phyloP scores from a whole-genome alignment of 495 filamentous ascomycete species.

The Pyrenopolyporus hunteri region DNA sequence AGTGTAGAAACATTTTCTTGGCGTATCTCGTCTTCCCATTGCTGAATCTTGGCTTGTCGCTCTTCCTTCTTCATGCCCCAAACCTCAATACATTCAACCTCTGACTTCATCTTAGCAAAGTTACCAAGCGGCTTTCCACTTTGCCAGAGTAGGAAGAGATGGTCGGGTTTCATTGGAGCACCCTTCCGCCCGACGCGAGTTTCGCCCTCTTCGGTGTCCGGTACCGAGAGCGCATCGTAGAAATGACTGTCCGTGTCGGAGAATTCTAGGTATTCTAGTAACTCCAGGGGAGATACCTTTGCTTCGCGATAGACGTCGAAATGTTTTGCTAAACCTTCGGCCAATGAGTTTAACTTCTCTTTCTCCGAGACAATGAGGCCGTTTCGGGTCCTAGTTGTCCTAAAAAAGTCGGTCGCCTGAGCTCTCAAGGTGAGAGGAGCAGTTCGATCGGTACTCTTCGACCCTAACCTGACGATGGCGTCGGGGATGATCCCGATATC shows the following conservation, averaged over 20 bases:
- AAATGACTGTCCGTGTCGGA: slow-evolving; percentile 56
- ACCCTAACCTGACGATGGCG: slow-evolving; percentile 71
- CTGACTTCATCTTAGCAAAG: slow-evolving; percentile 43
- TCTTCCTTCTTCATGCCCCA: slow-evolving; percentile 59
- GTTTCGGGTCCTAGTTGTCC: slow-evolving; percentile 39
- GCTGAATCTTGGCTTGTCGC: slow-evolving; percentile 43
- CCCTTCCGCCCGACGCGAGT: slow-evolving; percentile 51
- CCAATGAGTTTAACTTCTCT: slow-evolving; percentile 30
- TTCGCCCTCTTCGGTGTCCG: slow-evolving; percentile 49
- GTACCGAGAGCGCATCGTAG: slow-evolving; percentile 62
- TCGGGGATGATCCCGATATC: slow-evolving; percentile 62
- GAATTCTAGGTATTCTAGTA: slow-evolving; percentile 72
- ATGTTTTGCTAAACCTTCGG: slow-evolving; percentile 9
- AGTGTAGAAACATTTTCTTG: slow-evolving; percentile 57
- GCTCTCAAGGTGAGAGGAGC: slow-evolving; percentile 52
- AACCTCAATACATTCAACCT: slow-evolving; percentile 40
- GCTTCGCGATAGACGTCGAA: slow-evolving; percentile 12
- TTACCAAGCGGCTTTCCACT: slow-evolving; percentile 54
- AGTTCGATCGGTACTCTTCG: slow-evolving; percentile 62
- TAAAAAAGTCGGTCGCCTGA: slow-evolving; percentile 40
- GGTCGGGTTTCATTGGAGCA: slow-evolving; percentile 52
- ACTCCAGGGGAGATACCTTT: slow-evolving; percentile 5
- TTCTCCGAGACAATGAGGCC: slow-evolving; percentile 50
- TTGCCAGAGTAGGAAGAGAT: slow-evolving; percentile 65
- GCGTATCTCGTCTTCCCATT: slow-evolving; percentile 59